These are phyloP conservation scores for Parietichytrium sp. DNA, from an alignment of 108 stramenopile species.

Conservation along the genomic window DNA sequence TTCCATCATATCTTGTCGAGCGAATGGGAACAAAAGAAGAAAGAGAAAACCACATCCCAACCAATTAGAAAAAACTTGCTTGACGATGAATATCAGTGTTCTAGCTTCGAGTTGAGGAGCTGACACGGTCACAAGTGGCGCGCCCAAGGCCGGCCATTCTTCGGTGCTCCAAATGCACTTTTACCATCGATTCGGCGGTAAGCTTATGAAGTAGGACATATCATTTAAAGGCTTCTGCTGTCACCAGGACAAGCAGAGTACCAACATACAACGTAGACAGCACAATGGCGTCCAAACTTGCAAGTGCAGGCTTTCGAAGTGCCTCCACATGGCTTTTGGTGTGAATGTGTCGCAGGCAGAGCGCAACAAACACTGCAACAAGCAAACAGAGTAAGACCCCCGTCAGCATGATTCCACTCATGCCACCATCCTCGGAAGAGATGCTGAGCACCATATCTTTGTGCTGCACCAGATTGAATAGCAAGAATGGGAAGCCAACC, in stretches of 20 bases:
- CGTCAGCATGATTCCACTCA: background rate
- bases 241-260: constrained; percentile 7
- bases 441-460: background rate
- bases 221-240: no score
- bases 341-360: background rate
- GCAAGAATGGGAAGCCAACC: background rate
- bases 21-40: no score
- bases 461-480: background rate
- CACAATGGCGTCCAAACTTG: constrained; percentile 22
- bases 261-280: constrained; percentile 13
- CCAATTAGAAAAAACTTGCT: no score
- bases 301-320: background rate
- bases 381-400: background rate
- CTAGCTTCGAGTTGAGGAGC: no score
- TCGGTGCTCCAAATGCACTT: no score
- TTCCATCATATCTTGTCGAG: no score
- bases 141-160: no score
- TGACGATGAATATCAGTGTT: no score
- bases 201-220: no score
- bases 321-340: background rate
- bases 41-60: no score
- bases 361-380: background rate
- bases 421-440: background rate
- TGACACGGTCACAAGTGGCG: no score
- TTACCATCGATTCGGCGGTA: no score